A percentile compares a stretch with the other conserved stretches of the same genome.
Evolutionary conservation across 306 rosid genomes (phyloP).

Genomic region (Rubus idaeus): DNA sequence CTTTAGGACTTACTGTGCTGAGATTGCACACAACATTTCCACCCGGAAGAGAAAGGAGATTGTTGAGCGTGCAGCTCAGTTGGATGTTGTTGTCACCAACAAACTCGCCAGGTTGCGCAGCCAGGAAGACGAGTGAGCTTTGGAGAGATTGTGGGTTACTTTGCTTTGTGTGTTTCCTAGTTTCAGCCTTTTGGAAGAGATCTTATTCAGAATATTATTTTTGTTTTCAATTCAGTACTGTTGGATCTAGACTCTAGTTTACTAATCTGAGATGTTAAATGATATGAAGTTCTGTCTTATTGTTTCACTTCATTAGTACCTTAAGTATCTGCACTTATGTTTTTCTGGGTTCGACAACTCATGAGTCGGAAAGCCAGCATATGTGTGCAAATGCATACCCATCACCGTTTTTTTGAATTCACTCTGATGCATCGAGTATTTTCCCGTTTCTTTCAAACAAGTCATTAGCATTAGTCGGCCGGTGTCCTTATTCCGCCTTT

Average conservation of each 20-base stretch:
- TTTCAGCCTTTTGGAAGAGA: conserved; percentile 11
- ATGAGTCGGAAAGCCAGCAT: not conserved
- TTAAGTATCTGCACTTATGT: not conserved
- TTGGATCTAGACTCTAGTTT: conserved; percentile 14
- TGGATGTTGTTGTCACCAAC: conserved; percentile 81
- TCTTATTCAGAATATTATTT: conserved; percentile 14
- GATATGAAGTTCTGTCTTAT: not conserved
- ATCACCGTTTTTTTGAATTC: no score
- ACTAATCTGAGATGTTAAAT: not conserved
- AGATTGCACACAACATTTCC: conserved; percentile 70
- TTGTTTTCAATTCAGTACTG: conserved; percentile 16
- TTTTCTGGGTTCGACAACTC: not conserved
- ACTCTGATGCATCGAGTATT: no score
- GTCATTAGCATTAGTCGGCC: no score
- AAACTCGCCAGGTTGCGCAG: conserved; percentile 71
- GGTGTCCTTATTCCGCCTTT: no score
- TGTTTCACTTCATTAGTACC: no score
- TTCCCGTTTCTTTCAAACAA: no score
- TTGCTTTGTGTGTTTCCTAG: conserved; percentile 17
- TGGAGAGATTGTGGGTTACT: not conserved
- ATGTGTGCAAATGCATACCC: not conserved
- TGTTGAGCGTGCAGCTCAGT: conserved; percentile 71
- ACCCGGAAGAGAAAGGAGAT: conserved; percentile 72
- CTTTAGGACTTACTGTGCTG: conserved; percentile 71
- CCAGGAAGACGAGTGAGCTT: conserved; percentile 68